Percentiles rank a stretch among this genome's conserved stretches.
These are phyloP conservation scores for Volvox reticuliferus DNA, from an alignment of 139 green algal species.

Conservation along the genomic window DNA sequence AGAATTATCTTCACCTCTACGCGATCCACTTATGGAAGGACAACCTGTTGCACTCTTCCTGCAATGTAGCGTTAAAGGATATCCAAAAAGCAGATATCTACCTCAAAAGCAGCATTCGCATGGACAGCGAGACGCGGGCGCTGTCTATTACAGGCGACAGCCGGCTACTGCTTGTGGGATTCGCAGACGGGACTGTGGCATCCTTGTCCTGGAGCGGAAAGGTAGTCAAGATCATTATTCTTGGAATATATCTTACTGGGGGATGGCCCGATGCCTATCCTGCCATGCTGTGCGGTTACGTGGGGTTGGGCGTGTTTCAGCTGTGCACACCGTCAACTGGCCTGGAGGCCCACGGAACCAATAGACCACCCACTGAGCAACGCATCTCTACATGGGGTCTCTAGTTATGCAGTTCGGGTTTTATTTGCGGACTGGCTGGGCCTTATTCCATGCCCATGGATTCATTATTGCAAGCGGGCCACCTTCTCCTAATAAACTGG, in stretches of 20 bases:
- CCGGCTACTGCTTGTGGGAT: slow-evolving; percentile 67
- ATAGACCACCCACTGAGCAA: no score
- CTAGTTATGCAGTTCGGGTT: no score
- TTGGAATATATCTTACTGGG: no score
- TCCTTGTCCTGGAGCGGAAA: slow-evolving; percentile 77
- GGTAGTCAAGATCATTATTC: slow-evolving; percentile 47
- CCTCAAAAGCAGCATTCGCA: slow-evolving; percentile 64
- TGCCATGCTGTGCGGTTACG: no score
- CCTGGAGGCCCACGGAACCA: not conserved
- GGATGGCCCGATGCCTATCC: no score
- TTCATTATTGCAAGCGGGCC: no score
- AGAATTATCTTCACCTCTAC: slow-evolving; percentile 77
- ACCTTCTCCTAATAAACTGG: no score
- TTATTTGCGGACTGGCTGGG: no score
- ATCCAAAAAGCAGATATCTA: slow-evolving; percentile 70
- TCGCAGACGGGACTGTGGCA: slow-evolving; percentile 71
- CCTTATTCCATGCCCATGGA: no score
- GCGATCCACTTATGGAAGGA: slow-evolving; percentile 71
- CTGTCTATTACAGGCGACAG: slow-evolving; percentile 61
- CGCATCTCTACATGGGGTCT: no score
- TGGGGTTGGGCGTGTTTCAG: not conserved
- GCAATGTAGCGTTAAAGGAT: slow-evolving; percentile 19
- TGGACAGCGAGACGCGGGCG: slow-evolving; percentile 44
- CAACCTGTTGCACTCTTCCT: slow-evolving; percentile 46
- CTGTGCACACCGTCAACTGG: not conserved